Conservation (phyloP, 2,329 filamentous ascomycete species). For the Colletotrichum sidae region DNA sequence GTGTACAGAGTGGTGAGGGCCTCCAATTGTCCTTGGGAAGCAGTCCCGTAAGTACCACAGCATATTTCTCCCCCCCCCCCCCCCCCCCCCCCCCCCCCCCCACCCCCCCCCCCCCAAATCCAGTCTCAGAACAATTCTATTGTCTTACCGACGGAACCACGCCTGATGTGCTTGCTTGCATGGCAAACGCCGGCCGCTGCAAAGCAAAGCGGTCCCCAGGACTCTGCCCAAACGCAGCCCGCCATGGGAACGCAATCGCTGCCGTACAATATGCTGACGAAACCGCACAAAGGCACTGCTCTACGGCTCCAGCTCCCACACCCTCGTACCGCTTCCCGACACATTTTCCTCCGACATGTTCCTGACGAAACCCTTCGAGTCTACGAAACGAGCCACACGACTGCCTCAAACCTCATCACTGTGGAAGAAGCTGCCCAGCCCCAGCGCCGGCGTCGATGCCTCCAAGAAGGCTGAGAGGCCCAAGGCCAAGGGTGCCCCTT, state of each 20-base stretch:
- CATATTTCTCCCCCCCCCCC: constrained; percentile 2
- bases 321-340: constrained; percentile 57
- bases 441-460: constrained; percentile 1
- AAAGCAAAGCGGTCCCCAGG: neutral
- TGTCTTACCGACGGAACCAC: constrained; percentile 20
- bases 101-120: neutral
- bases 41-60: constrained; percentile 64
- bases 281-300: constrained; percentile 59
- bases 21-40: constrained; percentile 69
- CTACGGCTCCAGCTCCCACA: constrained; percentile 64
- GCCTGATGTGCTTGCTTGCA: constrained; percentile 14
- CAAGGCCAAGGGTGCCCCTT: constrained; percentile 46
- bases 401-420: constrained; percentile 65
- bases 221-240: constrained; percentile 1
- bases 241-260: neutral
- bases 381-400: constrained; percentile 58
- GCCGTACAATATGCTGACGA: constrained; percentile 13
- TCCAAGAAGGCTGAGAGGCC: constrained; percentile 47
- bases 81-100: neutral
- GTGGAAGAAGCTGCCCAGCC: constrained; percentile 50
- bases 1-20: constrained; percentile 66
- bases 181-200: constrained; percentile 19
- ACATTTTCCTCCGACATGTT: constrained; percentile 67
- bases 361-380: constrained; percentile 62
- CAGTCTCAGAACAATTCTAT: constrained; percentile 17